These are phyloP conservation scores for Nepenthes mirabilis DNA, from an alignment of 148 eudicot species.

Conservation along the genomic window DNA sequence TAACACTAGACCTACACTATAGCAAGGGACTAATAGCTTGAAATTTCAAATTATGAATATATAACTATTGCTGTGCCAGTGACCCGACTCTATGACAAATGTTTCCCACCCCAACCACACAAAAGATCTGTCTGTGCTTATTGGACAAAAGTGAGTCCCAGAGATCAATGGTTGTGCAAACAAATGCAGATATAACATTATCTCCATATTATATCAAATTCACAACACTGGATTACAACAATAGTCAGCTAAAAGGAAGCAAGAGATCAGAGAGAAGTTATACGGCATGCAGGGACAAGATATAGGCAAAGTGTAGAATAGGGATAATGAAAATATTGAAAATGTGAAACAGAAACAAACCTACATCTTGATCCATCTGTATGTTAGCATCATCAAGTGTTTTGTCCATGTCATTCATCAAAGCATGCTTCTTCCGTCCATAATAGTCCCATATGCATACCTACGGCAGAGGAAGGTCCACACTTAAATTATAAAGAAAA, in stretches of 20 bases:
- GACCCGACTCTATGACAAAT: no score
- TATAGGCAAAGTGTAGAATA: background rate
- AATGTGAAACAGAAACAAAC: constrained; percentile 13
- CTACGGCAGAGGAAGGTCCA: constrained; percentile 20
- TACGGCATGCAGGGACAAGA: no score
- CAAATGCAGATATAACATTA: no score
- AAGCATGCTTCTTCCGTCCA: constrained; percentile 66
- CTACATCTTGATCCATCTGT: constrained; percentile 95
- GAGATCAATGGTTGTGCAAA: no score
- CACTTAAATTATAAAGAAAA: constrained; percentile 1
- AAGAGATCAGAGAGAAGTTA: background rate
- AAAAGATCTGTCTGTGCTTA: no score
- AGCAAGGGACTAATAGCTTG: no score
- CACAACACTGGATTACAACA: background rate
- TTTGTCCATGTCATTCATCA: constrained; percentile 74
- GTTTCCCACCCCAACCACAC: no score
- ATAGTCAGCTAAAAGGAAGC: background rate
- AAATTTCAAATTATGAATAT: no score
- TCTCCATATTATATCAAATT: background rate
- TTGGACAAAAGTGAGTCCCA: no score
- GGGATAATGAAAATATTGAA: background rate
- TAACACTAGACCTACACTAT: no score
- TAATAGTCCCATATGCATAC: constrained; percentile 79
- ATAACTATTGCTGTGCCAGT: no score
- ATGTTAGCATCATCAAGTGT: constrained; percentile 92